Conservation (phyloP, 2,329 filamentous ascomycete species). For the Dactylellina drechsleri region DNA sequence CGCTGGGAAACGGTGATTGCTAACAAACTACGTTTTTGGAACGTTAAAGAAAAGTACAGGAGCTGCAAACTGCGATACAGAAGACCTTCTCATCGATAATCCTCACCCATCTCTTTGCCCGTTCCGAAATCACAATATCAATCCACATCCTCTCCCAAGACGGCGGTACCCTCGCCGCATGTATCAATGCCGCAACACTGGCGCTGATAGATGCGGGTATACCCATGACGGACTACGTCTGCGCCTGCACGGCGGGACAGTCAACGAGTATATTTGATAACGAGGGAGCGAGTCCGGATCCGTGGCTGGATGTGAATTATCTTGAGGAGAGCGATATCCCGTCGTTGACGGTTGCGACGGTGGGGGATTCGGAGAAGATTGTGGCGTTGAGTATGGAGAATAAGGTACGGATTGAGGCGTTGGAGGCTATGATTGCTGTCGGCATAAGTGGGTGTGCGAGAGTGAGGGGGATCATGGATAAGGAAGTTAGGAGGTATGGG, state of each 20-base stretch:
- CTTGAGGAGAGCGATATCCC: slow-evolving; percentile 89
- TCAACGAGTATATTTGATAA: slow-evolving; percentile 62
- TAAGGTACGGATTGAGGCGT: slow-evolving; percentile 78
- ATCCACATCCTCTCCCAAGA: slow-evolving; percentile 90
- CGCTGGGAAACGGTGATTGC: slow-evolving; percentile 6
- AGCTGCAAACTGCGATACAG: slow-evolving; percentile 81
- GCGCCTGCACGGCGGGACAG: slow-evolving; percentile 86
- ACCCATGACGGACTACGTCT: slow-evolving; percentile 91
- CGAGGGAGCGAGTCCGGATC: slow-evolving; percentile 71
- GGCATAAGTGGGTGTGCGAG: slow-evolving; percentile 91
- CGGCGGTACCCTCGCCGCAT: slow-evolving; percentile 86
- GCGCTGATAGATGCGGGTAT: slow-evolving; percentile 94
- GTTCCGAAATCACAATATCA: slow-evolving; percentile 82
- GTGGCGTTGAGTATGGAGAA: slow-evolving; percentile 86
- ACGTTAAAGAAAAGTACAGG: slow-evolving; percentile 74
- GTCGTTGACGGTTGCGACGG: slow-evolving; percentile 83
- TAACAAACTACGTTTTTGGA: not conserved
- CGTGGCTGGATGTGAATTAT: slow-evolving; percentile 80
- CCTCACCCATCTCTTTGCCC: slow-evolving; percentile 87
- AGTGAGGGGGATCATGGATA: slow-evolving; percentile 81
- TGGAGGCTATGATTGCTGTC: slow-evolving; percentile 93
- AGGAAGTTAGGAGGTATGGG: slow-evolving; percentile 78
- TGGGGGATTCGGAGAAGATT: slow-evolving; percentile 78
- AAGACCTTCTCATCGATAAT: slow-evolving; percentile 80
- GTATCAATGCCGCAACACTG: slow-evolving; percentile 89